Base-by-base conservation (phyloP, 2,329 filamentous ascomycete species). In the Bipolaris cookei region DNA sequence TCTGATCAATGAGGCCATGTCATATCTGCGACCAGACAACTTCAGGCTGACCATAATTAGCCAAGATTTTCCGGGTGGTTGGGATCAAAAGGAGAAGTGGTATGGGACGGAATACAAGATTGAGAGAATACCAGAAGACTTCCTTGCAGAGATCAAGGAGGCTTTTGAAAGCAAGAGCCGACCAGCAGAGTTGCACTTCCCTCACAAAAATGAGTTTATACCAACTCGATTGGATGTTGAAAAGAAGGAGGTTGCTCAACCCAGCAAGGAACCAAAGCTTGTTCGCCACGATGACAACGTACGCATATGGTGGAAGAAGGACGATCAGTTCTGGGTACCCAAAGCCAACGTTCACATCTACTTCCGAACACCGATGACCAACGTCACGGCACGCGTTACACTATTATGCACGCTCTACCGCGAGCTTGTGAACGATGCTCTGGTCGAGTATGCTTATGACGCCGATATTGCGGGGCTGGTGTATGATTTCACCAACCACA, bases 251-350 rank as follows among this genome's bases (percentile, higher is more conserved):
- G 84, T 95, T n/a, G 82, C 86, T 23, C 86, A 90, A 65, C 90
- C 92, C 1, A 81, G 88, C 0, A 84, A 90, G 53, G 82, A 87
- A 0, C 95, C 95, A 0, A 89, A 88, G 59, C 82, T 99, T 21
- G 89, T 99, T 61, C 88, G 93, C 64, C 92, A 96, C 67, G 94
- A 97, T 65, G 83, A 88, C 5, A 80, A 87, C 32, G 88, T 91
- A 0, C 88, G 93, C 28, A 89, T 91, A 2, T 99, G 95, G 95
- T 97, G 88, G 82, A 99, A 99, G 82, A 98, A 98, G 78, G 95
- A 99, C 69, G 95, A 99, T 68, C 92, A 89, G 0, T 99, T 98
- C 77, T 98, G 94, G 93, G 95, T 98, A 8, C 95, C 95, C 7
- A 97, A 96, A 76, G 95, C 91, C 3, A 95, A 92, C 57, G 81